Conservation (phyloP, 306 rosid genomes). For the Cyclanthera cordifolia region DNA sequence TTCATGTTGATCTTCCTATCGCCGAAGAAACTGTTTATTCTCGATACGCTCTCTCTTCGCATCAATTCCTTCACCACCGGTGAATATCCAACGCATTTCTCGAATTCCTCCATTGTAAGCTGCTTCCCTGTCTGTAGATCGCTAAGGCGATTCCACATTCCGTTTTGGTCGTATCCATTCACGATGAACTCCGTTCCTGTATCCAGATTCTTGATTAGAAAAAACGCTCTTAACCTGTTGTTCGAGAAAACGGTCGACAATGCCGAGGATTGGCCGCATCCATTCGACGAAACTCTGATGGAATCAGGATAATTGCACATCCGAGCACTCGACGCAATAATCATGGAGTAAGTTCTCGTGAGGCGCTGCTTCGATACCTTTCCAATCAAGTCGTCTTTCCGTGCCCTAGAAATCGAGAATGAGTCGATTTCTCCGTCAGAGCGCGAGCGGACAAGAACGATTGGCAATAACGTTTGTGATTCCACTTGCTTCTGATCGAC, state of each 20-base stretch:
- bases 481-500: slow-evolving; percentile 7
- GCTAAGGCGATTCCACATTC: slow-evolving; percentile 63
- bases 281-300: slow-evolving; percentile 15
- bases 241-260: slow-evolving; percentile 14
- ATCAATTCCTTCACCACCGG: slow-evolving; percentile 52
- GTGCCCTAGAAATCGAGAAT: slow-evolving; percentile 19
- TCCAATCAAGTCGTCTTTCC: slow-evolving; percentile 43
- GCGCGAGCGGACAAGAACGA: slow-evolving; percentile 45
- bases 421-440: slow-evolving; percentile 53
- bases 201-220: slow-evolving; percentile 63
- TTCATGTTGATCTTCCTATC: slow-evolving; percentile 25
- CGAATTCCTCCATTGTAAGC: slow-evolving; percentile 78
- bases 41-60: slow-evolving; percentile 35
- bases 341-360: slow-evolving; percentile 32
- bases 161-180: slow-evolving; percentile 50
- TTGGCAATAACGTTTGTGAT: too few species aligned
- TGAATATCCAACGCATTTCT: slow-evolving; percentile 52
- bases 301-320: slow-evolving; percentile 1
- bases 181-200: slow-evolving; percentile 79
- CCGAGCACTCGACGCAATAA: slow-evolving; percentile 7
- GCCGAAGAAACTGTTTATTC: not conserved
- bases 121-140: slow-evolving; percentile 77
- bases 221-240: slow-evolving; percentile 37
- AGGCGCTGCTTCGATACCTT: slow-evolving; percentile 49
- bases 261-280: not conserved